Base-by-base conservation (phyloP, 495 filamentous ascomycete species). In the Daldinia loculata region DNA sequence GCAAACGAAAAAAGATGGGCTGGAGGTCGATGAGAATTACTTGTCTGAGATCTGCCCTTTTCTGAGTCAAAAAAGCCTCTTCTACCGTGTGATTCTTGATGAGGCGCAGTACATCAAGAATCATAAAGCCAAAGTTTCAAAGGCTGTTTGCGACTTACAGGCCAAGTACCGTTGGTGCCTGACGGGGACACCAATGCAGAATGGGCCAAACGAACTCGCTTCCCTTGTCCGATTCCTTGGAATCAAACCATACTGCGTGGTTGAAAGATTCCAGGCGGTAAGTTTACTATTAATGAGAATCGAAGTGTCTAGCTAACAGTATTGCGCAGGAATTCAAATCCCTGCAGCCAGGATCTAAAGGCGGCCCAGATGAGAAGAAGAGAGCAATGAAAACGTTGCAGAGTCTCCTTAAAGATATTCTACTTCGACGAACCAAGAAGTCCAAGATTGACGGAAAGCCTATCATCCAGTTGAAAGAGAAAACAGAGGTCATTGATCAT, bases 101-200 rank as follows among this genome's bases (percentile, higher is more conserved):
- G 95, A 99, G 80, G 94, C 95, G 0, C 95, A 99, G 67, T 93
- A 88, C 74, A 93, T 97, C 85, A 98, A 97, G 80, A 97, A 98
- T 71, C 88, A 86, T 59, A 84, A 82, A 39, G 92, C 93, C 1
- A 88, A 91, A 61, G 79, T 84, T 9, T 86, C 92, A 2, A 81
- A 83, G 55, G 95, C 87, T 2, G 89, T 88, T 30, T 87, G 80
- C 72, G 71, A 79, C 3, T 81, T 98, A 6, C 77, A 87, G 41
- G 80, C 91, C 14, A 86, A 81, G 32, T 88, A 91, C 70, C 84
- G 95, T n/a, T 91, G 94, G 82, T 96, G 92, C 74, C 87, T 99
- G 75, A 95, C 92, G 6, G 95, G 95, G 8, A 98, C 93, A 0
- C 95, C 95, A 0, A 96, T 97, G 91, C 94, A 95, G 89, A 98